Evolutionary conservation across 2,329 filamentous ascomycete genomes (phyloP), one percentile per base, ranked within the genome.

Genomic region (Arachnopeziza araneosa): DNA sequence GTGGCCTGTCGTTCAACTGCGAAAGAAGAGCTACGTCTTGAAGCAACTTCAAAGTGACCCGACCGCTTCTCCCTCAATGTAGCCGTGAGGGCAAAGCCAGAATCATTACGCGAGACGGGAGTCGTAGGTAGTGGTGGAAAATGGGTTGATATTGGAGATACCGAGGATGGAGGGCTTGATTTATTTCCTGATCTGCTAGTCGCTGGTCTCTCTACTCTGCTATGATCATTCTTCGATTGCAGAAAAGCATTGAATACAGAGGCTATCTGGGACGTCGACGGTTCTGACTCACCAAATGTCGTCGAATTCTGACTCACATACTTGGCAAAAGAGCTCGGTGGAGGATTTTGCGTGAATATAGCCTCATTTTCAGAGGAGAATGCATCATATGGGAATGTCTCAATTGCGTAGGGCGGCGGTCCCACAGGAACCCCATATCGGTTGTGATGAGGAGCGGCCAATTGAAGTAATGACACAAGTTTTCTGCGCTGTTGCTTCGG

Each of bases 41-140:
- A 89, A 65, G 79, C 82, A 77, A 64, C 75, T 59, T 88, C 85
- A 67, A 98, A 96, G 72, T 97, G 91, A 1, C 90, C 93, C 2
- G 95, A 98, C 56, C 93, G 85, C 78, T 98, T 99, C 76, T 98
- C 95, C 32, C 92, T 86, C 60, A 99, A 79, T 4, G 91, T 96
- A 21, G 90, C 86, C 64, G 93, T 88, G 59, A 96, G 79, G 44
- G 91, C 90, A 74, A 95, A 96, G 1, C 91, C 93, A 4, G 93
- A 97, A 71, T 99, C 95, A 69, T 89, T 96, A 19, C 92, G 84
- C 6, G 92, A 96, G n/a, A 90, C 84, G 0, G 90, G 88, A 2
- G 90, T 93, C 2, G 83, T 83, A 0, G 90, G 88, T 9, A 91
- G 78, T 0, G 86, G 83, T 9, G 91, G 89, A 71, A 96, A 96